Base-by-base conservation (phyloP, 129 eudicot species). In the Pseudognaphalium luteoalbum region DNA sequence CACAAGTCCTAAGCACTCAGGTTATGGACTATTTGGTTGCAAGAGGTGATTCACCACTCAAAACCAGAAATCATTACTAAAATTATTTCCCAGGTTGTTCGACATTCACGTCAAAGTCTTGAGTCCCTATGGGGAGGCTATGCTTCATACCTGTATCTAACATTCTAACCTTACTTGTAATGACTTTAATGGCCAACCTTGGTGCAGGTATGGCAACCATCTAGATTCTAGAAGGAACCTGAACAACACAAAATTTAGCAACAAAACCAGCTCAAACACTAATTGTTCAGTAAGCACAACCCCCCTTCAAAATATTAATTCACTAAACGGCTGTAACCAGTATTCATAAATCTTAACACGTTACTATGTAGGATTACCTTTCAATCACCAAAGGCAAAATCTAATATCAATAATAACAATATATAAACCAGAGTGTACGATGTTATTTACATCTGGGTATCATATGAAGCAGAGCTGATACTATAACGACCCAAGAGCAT, bases 371-470 rank as follows among this genome's bases (percentile, higher is more conserved):
- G 7, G 28, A 29, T 62, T 42, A 75, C 47, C 59, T 42, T 30
- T 25, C 7, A 44, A 62, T 79, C 72, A 34, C 51, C n/a, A 30
- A 60, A 16, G 41, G 8, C 1, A 47, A 63, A 5, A 63, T 63
- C 22, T 30, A 28, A 29, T 1, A 75, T 75, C n/a, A n/a, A 51
- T 47, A 6, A 57, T 47, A 57, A 57, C 42, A 42, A 34, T 22
- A 56, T 28, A 44, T 67, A 80, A 80, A 74, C 70, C 29, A 58
- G 15, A 39, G 68, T 9, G 62, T 73, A 70, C 47, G 33, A 58
- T 30, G 80, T 64, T 47, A 73, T 74, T 67, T 58, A 80, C 83
- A 66, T 41, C 29, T 30, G 70, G 47, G 41, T 66, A 66, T 73
- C 29, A n/a, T 66, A 80, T 28, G 83, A 80, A 66, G 37, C 83